Conservation (phyloP, 1,139 yeast genomes). For the Eremothecium sinecaudum region DNA sequence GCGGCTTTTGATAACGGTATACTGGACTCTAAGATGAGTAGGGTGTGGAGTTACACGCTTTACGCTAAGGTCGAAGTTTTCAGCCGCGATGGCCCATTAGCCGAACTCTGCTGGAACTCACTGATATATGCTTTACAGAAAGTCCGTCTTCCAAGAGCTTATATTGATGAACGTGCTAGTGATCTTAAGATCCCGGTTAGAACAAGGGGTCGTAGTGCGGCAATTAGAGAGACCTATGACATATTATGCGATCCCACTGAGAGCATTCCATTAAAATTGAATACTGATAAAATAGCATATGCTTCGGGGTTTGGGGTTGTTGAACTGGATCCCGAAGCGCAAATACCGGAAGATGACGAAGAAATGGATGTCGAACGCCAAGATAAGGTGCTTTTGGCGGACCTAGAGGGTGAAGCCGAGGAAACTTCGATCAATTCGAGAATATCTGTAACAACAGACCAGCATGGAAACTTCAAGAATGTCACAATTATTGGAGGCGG, state of each 20-base stretch:
- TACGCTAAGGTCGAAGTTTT: conserved; percentile 70
- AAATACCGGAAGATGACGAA: conserved; percentile 28
- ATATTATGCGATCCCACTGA: conserved; percentile 38
- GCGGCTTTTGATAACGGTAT: conserved; percentile 1
- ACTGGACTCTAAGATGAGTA: conserved; percentile 28
- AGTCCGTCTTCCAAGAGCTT: conserved; percentile 58
- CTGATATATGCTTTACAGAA: conserved; percentile 53
- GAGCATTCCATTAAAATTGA: conserved; percentile 32
- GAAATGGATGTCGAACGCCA: conserved; percentile 24
- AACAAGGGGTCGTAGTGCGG: conserved; percentile 43
- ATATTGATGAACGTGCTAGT: conserved; percentile 47
- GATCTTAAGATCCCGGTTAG: conserved; percentile 44
- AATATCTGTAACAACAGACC: conserved; percentile 28
- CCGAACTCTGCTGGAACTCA: conserved; percentile 69
- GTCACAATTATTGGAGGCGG: conserved; percentile 38
- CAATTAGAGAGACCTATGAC: conserved; percentile 37
- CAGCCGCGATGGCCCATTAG: conserved; percentile 72
- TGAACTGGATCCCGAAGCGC: conserved; percentile 34
- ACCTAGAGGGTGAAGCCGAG: conserved; percentile 74
- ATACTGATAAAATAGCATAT: conserved; percentile 35
- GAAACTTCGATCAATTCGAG: conserved; percentile 37
- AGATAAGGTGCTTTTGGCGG: conserved; percentile 45
- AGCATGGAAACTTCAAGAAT: conserved; percentile 30
- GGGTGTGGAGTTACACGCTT: conserved; percentile 52
- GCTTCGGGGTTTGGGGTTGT: conserved; percentile 62